phyloP scores from a whole-genome alignment of 805 yeast species.

The Lipomyces yamadae region DNA sequence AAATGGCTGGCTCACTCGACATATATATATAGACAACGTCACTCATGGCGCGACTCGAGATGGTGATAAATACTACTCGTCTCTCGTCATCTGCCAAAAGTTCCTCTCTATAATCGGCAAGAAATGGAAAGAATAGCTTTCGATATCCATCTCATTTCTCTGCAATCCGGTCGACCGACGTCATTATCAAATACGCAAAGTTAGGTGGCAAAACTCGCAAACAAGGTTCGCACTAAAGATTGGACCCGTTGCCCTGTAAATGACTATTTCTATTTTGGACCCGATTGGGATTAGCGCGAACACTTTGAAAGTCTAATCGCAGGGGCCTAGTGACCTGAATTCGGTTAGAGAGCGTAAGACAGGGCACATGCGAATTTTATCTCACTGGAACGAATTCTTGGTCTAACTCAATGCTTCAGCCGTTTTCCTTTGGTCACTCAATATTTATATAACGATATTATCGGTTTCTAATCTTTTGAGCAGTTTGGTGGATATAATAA shows the following conservation, averaged over 20 bases:
- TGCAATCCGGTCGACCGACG: neutral
- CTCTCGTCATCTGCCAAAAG: neutral
- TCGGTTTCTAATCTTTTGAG: no score
- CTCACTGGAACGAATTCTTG: no score
- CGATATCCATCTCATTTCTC: neutral
- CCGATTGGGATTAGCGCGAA: neutral
- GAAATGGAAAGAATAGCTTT: no score
- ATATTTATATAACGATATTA: no score
- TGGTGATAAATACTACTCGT: neutral
- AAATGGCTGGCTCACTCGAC: neutral
- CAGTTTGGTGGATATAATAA: no score
- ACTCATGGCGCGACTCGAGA: neutral
- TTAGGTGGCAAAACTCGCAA: neutral
- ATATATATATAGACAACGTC: neutral
- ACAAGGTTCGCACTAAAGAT: neutral
- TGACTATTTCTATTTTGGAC: neutral
- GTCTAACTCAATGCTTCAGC: no score
- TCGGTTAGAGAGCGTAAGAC: neutral
- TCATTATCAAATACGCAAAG: neutral
- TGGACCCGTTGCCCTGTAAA: constrained; percentile 2
- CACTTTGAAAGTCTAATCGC: neutral
- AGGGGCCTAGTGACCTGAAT: neutral
- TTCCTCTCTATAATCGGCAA: neutral
- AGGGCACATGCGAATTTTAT: neutral
- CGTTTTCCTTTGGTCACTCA: no score